A percentile compares a stretch with the other conserved stretches of the same genome.
phyloP scores from a whole-genome alignment of 116 monocot species.

The Phalaenopsis hybrid region DNA sequence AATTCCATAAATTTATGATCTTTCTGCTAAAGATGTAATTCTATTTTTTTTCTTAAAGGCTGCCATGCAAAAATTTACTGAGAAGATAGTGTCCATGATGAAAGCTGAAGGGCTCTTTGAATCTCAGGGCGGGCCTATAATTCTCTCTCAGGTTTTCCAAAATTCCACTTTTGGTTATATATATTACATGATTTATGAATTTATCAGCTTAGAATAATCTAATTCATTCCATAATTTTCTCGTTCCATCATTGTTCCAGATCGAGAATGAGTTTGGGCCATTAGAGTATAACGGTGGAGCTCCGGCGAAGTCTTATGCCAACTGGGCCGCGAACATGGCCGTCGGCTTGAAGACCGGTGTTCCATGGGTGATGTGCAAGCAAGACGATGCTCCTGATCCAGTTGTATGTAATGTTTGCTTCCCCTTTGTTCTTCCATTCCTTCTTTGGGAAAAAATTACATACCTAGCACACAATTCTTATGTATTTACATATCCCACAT shows the following conservation, averaged over 20 bases:
- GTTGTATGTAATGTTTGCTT: constrained; percentile 48
- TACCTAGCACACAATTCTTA: too few relatives aligned
- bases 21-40: not conserved
- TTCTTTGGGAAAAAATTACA: not conserved
- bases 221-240: not conserved
- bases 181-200: not conserved
- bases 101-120: constrained; percentile 72
- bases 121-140: constrained; percentile 88
- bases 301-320: constrained; percentile 53
- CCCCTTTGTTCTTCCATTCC: constrained; percentile 9
- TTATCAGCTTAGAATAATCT: not conserved
- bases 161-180: not conserved
- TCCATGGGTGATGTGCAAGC: constrained; percentile 99
- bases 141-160: constrained; percentile 74
- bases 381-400: constrained; percentile 97
- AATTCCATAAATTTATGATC: not conserved
- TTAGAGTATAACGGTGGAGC: constrained; percentile 54
- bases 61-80: constrained; percentile 83
- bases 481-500: too few relatives aligned
- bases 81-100: constrained; percentile 92
- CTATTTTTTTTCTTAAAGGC: constrained; percentile 26
- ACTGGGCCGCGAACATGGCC: constrained; percentile 75
- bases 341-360: constrained; percentile 77
- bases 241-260: constrained; percentile 24
- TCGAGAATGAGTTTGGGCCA: constrained; percentile 95